Conservation (phyloP, 2,329 filamentous ascomycete genomes). For the Sordariomycetes sp. region DNA sequence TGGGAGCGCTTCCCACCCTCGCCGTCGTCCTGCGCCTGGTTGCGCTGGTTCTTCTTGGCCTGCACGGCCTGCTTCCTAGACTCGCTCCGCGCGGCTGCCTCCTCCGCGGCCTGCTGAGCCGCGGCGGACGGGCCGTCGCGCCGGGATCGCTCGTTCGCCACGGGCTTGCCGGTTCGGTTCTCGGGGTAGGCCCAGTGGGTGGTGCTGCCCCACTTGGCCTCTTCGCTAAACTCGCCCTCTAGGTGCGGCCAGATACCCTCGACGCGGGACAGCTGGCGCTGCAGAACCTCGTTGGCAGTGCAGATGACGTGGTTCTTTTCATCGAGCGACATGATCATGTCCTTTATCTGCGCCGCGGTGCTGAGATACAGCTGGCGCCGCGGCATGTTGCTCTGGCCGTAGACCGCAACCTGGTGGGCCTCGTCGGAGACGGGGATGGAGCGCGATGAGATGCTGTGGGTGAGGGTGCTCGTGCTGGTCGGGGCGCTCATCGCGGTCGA, state of each 20-base stretch:
- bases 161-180: constrained; percentile 57
- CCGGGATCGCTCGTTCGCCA: constrained; percentile 61
- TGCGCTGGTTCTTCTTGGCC: constrained; percentile 62
- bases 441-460: constrained; percentile 22
- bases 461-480: constrained; percentile 32
- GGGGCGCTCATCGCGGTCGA: constrained; percentile 28
- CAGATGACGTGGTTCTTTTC: constrained; percentile 97
- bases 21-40: constrained; percentile 63
- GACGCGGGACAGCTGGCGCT: constrained; percentile 73
- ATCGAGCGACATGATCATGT: constrained; percentile 83
- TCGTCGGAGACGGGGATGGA: constrained; percentile 30
- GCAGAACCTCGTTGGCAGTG: constrained; percentile 81
- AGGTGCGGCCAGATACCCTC: constrained; percentile 82
- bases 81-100: constrained; percentile 76
- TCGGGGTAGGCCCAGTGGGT: constrained; percentile 95
- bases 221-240: constrained; percentile 82
- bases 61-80: constrained; percentile 72
- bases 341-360: constrained; percentile 66
- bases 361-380: constrained; percentile 68
- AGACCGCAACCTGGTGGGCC: constrained; percentile 30
- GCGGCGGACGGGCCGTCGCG: constrained; percentile 74
- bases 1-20: constrained; percentile 53
- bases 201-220: constrained; percentile 83
- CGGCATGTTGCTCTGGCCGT: constrained; percentile 47
- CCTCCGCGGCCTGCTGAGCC: constrained; percentile 67